Evolutionary conservation across 2,329 filamentous ascomycete genomes (phyloP).

Genomic region (Reticulascus tulasneorum): DNA sequence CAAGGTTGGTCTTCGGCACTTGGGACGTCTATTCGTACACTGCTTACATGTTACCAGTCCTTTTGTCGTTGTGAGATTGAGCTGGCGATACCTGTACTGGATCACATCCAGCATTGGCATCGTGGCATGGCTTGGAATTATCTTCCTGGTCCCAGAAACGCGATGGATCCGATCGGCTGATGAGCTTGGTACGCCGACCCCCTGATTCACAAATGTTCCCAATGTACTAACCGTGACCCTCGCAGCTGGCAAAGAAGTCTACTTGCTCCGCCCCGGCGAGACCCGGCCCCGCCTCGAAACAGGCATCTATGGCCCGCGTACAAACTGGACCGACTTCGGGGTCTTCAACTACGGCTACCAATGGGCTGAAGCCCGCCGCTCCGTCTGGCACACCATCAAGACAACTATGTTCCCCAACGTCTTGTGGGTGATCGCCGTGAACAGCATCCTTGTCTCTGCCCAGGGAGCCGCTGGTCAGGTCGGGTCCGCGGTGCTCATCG

Average conservation of each 20-base stretch:
- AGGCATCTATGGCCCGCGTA: conserved; percentile 18
- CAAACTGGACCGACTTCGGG: conserved; percentile 26
- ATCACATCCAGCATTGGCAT: conserved; percentile 25
- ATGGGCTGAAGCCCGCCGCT: conserved; percentile 18
- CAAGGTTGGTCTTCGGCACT: conserved; percentile 7
- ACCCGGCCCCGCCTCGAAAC: conserved; percentile 13
- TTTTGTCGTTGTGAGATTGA: conserved; percentile 23
- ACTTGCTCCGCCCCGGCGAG: conserved; percentile 13
- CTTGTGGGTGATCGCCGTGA: conserved; percentile 27
- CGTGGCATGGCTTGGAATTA: conserved; percentile 27
- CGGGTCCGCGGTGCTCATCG: conserved; percentile 13
- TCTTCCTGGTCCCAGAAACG: conserved; percentile 33
- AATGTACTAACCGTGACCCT: background rate
- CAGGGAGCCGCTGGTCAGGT: conserved; percentile 24
- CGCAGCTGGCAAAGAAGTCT: conserved; percentile 14
- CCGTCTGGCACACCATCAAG: conserved; percentile 24
- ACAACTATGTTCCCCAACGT: conserved; percentile 30
- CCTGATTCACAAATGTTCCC: background rate
- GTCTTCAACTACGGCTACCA: conserved; percentile 26
- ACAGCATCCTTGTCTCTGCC: conserved; percentile 26
- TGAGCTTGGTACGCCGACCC: conserved; percentile 20
- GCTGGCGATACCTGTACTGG: conserved; percentile 32
- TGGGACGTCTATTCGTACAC: background rate
- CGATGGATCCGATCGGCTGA: conserved; percentile 26
- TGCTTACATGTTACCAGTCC: conserved; percentile 12